Conservation (phyloP, 345 rosid species). For the Carallia brachiata region DNA sequence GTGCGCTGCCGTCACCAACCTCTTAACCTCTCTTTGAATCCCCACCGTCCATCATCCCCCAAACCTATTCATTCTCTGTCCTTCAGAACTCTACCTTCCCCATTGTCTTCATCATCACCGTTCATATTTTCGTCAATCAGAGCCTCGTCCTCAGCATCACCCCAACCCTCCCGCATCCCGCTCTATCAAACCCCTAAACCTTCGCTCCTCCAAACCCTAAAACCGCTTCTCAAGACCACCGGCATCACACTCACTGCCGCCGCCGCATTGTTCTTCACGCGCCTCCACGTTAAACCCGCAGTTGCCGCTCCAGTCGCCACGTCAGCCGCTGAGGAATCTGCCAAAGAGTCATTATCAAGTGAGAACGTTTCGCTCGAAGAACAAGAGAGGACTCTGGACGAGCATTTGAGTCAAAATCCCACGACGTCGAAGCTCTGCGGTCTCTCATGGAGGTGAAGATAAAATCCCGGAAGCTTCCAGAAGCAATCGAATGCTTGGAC, state of each 20-base stretch:
- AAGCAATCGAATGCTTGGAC: constrained; percentile 56
- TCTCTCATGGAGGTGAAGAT: constrained; percentile 68
- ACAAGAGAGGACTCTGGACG: constrained; percentile 50
- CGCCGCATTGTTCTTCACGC: constrained; percentile 54
- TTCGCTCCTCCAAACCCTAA: constrained; percentile 27
- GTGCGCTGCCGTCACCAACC: constrained; percentile 41
- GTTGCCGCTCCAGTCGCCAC: constrained; percentile 49
- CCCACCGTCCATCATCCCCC: constrained; percentile 35
- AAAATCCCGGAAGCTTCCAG: constrained; percentile 54
- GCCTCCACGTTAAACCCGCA: constrained; percentile 49
- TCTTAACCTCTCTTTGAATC: constrained; percentile 42
- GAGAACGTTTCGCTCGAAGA: constrained; percentile 35
- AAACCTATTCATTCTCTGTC: constrained; percentile 36
- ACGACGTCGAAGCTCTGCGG: constrained; percentile 48
- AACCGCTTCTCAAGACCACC: constrained; percentile 45
- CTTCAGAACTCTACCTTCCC: constrained; percentile 28
- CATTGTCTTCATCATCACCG: constrained; percentile 25
- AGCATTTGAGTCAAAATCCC: constrained; percentile 41
- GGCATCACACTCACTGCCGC: constrained; percentile 57
- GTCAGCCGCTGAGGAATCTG: constrained; percentile 34
- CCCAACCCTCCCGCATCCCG: constrained; percentile 15
- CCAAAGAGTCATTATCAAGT: constrained; percentile 11
- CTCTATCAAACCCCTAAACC: constrained; percentile 20
- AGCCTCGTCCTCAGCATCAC: constrained; percentile 42
- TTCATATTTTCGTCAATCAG: constrained; percentile 37